These are phyloP conservation scores for Schizopora paradoxa DNA, from an alignment of 1,284 basidiomycete species.

Conservation along the genomic window DNA sequence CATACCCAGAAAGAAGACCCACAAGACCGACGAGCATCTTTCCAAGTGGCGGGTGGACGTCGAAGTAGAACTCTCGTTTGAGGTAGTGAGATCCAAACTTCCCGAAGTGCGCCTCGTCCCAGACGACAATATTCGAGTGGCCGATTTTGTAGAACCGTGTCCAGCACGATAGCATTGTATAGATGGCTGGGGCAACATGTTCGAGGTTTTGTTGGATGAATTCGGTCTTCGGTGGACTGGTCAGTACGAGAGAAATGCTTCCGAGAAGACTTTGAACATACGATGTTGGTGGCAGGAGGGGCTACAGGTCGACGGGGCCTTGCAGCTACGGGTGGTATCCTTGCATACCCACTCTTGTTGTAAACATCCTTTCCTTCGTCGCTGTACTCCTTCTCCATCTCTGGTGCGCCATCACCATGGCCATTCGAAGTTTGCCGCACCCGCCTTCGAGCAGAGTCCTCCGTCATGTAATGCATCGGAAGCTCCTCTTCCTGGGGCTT, in stretches of 20 bases:
- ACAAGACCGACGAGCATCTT: slow-evolving; percentile 98
- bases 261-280: slow-evolving; percentile 34
- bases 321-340: slow-evolving; percentile 51
- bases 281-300: slow-evolving; percentile 68
- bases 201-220: slow-evolving; percentile 81
- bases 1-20: slow-evolving; percentile 87
- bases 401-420: slow-evolving; percentile 33
- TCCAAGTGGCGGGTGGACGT: slow-evolving; percentile 96
- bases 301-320: slow-evolving; percentile 51
- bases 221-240: slow-evolving; percentile 48
- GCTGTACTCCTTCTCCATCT: slow-evolving; percentile 39
- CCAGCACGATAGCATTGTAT: slow-evolving; percentile 90
- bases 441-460: slow-evolving; percentile 63
- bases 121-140: slow-evolving; percentile 82
- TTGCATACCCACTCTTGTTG: slow-evolving; percentile 49
- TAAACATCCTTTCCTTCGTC: slow-evolving; percentile 74
- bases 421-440: slow-evolving; percentile 36
- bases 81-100: slow-evolving; percentile 97
- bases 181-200: slow-evolving; percentile 77
- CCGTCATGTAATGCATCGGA: slow-evolving; percentile 65
- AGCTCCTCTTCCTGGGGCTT: slow-evolving; percentile 46
- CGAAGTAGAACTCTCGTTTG: slow-evolving; percentile 93
- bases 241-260: slow-evolving; percentile 10
- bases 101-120: slow-evolving; percentile 99
- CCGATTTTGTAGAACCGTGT: slow-evolving; percentile 95